These are phyloP conservation scores for Funneliformis caledonium DNA, from an alignment of 371 early-diverging fungal genomes.

Conservation along the genomic window DNA sequence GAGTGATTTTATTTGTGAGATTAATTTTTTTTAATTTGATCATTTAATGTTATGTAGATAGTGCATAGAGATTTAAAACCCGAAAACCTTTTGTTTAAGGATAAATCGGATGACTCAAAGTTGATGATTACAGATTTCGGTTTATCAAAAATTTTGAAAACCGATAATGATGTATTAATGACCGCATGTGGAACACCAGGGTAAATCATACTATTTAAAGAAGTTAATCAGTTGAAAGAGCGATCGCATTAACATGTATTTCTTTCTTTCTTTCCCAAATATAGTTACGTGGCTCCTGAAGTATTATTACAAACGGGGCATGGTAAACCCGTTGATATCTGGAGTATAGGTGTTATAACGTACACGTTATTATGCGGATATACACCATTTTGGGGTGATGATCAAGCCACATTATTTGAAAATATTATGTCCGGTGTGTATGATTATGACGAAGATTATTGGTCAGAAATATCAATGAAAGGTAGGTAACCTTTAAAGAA, in stretches of 20 bases:
- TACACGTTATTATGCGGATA: conserved; percentile 65
- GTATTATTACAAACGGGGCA: conserved; percentile 72
- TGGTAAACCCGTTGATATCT: conserved; percentile 83
- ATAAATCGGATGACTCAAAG: conserved; percentile 58
- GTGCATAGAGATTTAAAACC: conserved; percentile 74
- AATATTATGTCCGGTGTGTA: conserved; percentile 70
- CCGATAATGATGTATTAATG: conserved; percentile 56
- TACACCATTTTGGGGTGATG: conserved; percentile 75
- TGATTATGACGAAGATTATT: conserved; percentile 80
- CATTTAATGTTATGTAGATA: neutral
- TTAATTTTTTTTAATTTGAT: neutral
- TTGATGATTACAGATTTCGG: conserved; percentile 75
- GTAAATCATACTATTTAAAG: conserved; percentile 32
- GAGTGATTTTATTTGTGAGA: too few species aligned
- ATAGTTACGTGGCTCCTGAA: conserved; percentile 77
- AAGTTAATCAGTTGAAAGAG: neutral
- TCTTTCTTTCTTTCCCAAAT: neutral
- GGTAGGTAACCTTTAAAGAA: conserved; percentile 47
- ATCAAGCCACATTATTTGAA: conserved; percentile 62
- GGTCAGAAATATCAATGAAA: conserved; percentile 77
- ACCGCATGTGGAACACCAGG: conserved; percentile 59
- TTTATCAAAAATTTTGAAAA: conserved; percentile 58
- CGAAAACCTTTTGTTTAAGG: conserved; percentile 78
- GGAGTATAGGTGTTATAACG: conserved; percentile 66
- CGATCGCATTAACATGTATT: neutral